These are phyloP conservation scores for Protomyces inouyei DNA, from an alignment of 1,139 yeast genomes.

Conservation along the genomic window DNA sequence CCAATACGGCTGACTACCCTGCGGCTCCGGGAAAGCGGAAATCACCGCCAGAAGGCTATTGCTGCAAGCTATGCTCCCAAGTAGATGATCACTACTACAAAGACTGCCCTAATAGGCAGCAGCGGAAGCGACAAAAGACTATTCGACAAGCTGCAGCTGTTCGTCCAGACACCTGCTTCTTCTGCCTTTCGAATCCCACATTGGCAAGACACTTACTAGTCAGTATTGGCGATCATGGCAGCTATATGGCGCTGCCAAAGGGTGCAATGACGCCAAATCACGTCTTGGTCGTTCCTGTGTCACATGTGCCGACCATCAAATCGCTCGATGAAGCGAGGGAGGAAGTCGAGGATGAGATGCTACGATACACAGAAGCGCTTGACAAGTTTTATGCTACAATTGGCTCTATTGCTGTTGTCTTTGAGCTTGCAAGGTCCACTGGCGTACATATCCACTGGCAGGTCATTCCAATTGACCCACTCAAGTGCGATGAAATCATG, in stretches of 20 bases:
- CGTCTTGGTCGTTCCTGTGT: conserved; percentile 74
- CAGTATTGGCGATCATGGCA: conserved; percentile 55
- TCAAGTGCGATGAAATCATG: conserved; percentile 30
- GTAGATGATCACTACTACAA: conserved; percentile 16
- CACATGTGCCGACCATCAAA: conserved; percentile 56
- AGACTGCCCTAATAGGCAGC: conserved; percentile 25
- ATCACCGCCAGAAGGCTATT: conserved; percentile 31
- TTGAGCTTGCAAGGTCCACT: conserved; percentile 38
- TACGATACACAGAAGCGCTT: conserved; percentile 31
- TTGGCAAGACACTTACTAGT: conserved; percentile 77
- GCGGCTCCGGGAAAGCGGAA: conserved; percentile 31
- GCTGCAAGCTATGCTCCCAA: conserved; percentile 19
- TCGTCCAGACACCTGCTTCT: conserved; percentile 54
- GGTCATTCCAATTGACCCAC: conserved; percentile 38
- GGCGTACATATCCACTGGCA: conserved; percentile 42
- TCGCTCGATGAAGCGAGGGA: conserved; percentile 34
- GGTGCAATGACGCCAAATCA: conserved; percentile 75
- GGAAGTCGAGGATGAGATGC: conserved; percentile 41
- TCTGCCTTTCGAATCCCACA: conserved; percentile 76
- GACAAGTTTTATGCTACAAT: conserved; percentile 33
- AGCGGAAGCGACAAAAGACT: conserved; percentile 25
- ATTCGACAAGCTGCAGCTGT: conserved; percentile 29
- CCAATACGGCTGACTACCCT: conserved; percentile 28
- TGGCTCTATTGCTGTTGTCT: conserved; percentile 35
- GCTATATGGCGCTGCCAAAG: conserved; percentile 74